phyloP scores from a whole-genome alignment of 208 protist species.

The Acanthamoeba sp. region DNA sequence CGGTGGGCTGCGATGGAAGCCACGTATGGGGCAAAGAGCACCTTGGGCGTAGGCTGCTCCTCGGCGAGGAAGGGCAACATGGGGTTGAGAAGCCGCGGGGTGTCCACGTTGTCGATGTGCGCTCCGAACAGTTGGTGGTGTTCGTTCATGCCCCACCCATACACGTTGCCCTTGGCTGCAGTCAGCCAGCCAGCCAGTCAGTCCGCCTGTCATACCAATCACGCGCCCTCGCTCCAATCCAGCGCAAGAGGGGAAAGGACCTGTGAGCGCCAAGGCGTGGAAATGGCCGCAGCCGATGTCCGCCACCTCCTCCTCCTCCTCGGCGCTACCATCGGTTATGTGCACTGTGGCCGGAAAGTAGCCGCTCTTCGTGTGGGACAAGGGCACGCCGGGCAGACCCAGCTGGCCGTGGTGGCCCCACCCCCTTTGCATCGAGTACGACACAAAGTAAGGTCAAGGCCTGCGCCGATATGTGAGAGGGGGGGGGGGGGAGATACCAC shows the following conservation, averaged over 20 bases:
- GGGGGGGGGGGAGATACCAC: neutral
- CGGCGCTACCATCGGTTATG: neutral
- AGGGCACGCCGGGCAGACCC: neutral
- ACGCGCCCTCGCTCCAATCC: neutral
- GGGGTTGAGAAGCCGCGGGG: neutral
- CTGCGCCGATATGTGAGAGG: neutral
- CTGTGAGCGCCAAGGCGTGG: neutral
- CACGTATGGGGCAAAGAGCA: neutral
- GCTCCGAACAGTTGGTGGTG: neutral
- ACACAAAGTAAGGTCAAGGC: no score
- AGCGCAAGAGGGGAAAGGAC: neutral
- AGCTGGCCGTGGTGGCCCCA: conserved; percentile 62
- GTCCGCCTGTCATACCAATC: no score
- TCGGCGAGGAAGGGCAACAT: neutral
- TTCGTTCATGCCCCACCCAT: conserved; percentile 48
- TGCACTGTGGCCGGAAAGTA: neutral
- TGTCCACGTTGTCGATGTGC: conserved; percentile 16
- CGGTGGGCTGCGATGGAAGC: neutral
- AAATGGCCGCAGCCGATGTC: conserved; percentile 64
- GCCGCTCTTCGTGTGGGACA: conserved; percentile 59
- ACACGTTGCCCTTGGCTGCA: neutral
- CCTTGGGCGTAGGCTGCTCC: neutral
- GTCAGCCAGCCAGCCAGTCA: neutral
- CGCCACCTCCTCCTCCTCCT: neutral
- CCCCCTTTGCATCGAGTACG: neutral